A percentile compares a stretch with the other conserved stretches of the same genome.
phyloP scores from a whole-genome alignment of 176 grass and related monocot species.

The Thalia dealbata region DNA sequence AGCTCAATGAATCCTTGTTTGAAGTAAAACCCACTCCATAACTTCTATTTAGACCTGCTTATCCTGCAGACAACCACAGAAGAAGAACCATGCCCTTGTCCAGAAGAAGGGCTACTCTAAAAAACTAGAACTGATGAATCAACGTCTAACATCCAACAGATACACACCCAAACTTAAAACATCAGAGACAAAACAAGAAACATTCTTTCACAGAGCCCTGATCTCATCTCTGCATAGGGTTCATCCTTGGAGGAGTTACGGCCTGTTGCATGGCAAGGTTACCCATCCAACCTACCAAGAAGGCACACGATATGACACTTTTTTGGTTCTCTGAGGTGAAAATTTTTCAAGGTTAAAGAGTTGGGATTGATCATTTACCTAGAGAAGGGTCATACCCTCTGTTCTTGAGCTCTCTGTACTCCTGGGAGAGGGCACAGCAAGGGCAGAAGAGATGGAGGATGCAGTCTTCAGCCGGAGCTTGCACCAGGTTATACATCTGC shows the following conservation, averaged over 20 bases:
- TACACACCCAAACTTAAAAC: no score
- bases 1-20: no score
- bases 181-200: no score
- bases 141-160: background rate
- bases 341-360: no score
- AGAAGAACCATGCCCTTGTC: no score
- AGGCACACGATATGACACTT: background rate
- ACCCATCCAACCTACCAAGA: conserved; percentile 17
- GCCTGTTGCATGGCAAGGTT: conserved; percentile 2
- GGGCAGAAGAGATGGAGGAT: conserved; percentile 14
- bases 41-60: no score
- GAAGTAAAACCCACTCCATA: no score
- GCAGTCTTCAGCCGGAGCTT: conserved; percentile 21
- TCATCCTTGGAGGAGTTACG: conserved; percentile 1
- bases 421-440: conserved; percentile 22
- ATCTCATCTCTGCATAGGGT: background rate
- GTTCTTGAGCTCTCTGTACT: conserved; percentile 22
- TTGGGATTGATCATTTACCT: background rate
- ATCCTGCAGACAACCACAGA: no score
- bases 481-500: conserved; percentile 10
- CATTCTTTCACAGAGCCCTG: no score
- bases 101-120: no score
- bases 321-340: no score
- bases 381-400: conserved; percentile 22
- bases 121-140: no score